Percentiles rank a stretch among this genome's conserved stretches.
Evolutionary conservation across 768 basidiomycete genomes (phyloP).

Genomic region (Lactarius psammicola): DNA sequence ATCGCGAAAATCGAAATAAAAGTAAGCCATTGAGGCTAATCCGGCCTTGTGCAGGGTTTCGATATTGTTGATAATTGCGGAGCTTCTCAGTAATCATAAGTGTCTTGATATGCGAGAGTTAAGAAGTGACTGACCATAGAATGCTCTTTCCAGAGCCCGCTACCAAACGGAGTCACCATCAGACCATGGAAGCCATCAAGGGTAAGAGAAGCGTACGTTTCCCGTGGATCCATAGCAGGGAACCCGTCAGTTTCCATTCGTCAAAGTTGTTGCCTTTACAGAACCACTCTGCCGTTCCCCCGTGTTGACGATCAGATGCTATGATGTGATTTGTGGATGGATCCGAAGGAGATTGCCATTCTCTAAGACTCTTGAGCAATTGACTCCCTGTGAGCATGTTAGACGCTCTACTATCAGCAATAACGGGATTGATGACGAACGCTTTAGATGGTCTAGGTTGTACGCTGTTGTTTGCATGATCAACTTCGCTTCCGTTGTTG

Average conservation of each 20-base stretch:
- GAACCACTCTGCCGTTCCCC: no score
- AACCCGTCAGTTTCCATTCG: no score
- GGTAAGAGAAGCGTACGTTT: background rate
- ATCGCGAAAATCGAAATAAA: background rate
- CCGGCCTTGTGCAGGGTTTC: background rate
- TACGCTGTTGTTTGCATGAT: background rate
- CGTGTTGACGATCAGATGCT: no score
- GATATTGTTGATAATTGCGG: background rate
- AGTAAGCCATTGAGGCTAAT: background rate
- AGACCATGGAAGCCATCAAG: background rate
- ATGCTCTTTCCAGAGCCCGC: background rate
- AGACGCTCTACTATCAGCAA: background rate
- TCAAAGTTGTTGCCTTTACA: no score
- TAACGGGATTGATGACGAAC: background rate
- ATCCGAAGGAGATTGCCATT: background rate
- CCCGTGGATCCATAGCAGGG: no score
- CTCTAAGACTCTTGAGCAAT: background rate
- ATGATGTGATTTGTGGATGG: background rate
- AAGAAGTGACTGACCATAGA: background rate
- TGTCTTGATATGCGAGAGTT: background rate
- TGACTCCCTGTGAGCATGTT: background rate
- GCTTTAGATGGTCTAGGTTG: background rate
- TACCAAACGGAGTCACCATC: background rate
- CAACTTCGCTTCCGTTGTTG: background rate
- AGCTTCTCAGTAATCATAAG: background rate